Evolutionary conservation across 192 early-diverging fungal species (phyloP).

Genomic region (Ambispora gerdemannii): DNA sequence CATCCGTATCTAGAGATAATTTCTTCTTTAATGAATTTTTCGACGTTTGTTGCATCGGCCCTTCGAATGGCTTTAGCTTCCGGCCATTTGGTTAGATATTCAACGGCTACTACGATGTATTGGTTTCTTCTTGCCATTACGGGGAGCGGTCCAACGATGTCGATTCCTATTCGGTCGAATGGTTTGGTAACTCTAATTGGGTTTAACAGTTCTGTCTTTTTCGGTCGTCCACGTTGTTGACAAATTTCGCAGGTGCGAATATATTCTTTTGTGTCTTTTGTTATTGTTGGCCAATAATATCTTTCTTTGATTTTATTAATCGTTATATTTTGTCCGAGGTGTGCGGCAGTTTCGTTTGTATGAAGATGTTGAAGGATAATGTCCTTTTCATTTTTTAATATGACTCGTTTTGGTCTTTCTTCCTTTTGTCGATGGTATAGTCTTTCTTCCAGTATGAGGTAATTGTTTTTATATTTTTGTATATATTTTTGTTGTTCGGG

Average conservation of each 20-base stretch:
- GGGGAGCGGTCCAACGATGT: background rate
- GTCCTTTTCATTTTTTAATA: background rate
- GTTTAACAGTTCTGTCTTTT: no score
- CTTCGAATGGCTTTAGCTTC: background rate
- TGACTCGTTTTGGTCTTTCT: no score
- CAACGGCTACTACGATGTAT: conserved; percentile 7
- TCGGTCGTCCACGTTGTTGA: no score
- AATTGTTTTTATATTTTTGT: no score
- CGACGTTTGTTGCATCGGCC: background rate
- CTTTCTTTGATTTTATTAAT: background rate
- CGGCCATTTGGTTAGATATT: conserved; percentile 16
- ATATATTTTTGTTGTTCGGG: no score
- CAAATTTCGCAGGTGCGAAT: conserved; percentile 25
- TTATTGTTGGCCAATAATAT: conserved; percentile 27
- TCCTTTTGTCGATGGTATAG: no score
- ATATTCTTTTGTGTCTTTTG: conserved; percentile 19
- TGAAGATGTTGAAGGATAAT: conserved; percentile 13
- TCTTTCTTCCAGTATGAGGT: no score
- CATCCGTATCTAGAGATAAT: conserved; percentile 8
- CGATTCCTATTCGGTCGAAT: no score
- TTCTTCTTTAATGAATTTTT: background rate
- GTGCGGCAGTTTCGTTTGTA: conserved; percentile 6
- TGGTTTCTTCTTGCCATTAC: background rate
- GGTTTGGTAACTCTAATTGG: background rate
- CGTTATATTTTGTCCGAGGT: conserved; percentile 29